A percentile compares a stretch with the other conserved stretches of the same genome.
Conservation (phyloP, 2,329 filamentous ascomycete genomes). For the Penicillium carneum region DNA sequence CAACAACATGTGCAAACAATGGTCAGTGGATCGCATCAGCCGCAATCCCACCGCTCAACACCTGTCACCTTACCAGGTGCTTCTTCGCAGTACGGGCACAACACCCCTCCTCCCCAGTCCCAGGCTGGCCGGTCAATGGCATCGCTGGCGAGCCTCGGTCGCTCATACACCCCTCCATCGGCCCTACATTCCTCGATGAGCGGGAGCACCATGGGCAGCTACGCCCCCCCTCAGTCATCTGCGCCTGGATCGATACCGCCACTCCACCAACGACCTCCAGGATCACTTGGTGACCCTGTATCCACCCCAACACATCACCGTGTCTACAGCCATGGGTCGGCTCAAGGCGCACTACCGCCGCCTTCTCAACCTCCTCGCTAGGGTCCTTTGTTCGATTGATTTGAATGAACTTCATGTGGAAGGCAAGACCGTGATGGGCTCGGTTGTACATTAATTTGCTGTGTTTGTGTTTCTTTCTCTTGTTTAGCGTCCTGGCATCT, state of each 20-base stretch:
- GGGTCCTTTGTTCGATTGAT: neutral
- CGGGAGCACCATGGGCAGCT: slow-evolving; percentile 39
- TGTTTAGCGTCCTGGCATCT: slow-evolving; percentile 14
- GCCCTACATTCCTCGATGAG: slow-evolving; percentile 40
- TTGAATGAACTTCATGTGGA: slow-evolving; percentile 1
- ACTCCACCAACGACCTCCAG: slow-evolving; percentile 41
- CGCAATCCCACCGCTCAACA: slow-evolving; percentile 43
- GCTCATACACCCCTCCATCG: slow-evolving; percentile 52
- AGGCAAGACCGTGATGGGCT: slow-evolving; percentile 4
- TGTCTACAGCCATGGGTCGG: slow-evolving; percentile 49
- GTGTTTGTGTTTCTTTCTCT: slow-evolving; percentile 6
- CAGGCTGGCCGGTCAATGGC: slow-evolving; percentile 40
- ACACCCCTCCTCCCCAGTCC: slow-evolving; percentile 45
- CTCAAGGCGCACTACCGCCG: slow-evolving; percentile 39
- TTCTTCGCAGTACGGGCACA: slow-evolving; percentile 42
- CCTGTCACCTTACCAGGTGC: slow-evolving; percentile 41
- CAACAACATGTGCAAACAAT: slow-evolving; percentile 51
- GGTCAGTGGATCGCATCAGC: slow-evolving; percentile 48
- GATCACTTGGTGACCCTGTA: slow-evolving; percentile 33
- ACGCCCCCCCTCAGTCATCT: slow-evolving; percentile 39
- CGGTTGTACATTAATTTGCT: slow-evolving; percentile 12
- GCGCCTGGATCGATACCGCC: slow-evolving; percentile 35
- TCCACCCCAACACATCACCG: slow-evolving; percentile 45
- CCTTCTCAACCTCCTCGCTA: slow-evolving; percentile 40
- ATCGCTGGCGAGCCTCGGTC: slow-evolving; percentile 40